A percentile compares a stretch with the other conserved stretches of the same genome.
Evolutionary conservation across 108 stramenopile species (phyloP).

Genomic region (Conticribra weissflogii): DNA sequence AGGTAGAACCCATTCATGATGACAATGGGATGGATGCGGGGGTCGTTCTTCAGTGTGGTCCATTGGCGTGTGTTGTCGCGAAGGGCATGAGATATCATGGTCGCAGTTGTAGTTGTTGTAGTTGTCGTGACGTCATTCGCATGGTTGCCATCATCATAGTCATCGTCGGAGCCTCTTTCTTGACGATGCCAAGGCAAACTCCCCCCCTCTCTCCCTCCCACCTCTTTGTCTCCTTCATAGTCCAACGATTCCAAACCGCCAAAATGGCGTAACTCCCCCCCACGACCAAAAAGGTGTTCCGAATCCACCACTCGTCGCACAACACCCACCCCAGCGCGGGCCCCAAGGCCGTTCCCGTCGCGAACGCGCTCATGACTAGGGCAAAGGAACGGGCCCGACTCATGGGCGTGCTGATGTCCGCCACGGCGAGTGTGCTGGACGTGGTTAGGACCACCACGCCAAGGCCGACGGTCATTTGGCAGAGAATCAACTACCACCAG

Average conservation of each 20-base stretch:
- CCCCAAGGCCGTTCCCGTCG: constrained; percentile 88
- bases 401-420: constrained; percentile 83
- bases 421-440: constrained; percentile 75
- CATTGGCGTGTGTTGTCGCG: constrained; percentile 73
- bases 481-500: constrained; percentile 70
- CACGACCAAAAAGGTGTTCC: constrained; percentile 74
- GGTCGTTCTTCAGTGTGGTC: constrained; percentile 58
- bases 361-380: constrained; percentile 83
- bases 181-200: constrained; percentile 61
- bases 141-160: too few species aligned
- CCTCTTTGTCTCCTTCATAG: constrained; percentile 68
- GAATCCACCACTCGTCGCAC: constrained; percentile 72
- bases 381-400: constrained; percentile 83
- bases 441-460: constrained; percentile 78
- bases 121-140: too few species aligned
- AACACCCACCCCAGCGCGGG: constrained; percentile 85
- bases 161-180: too few species aligned
- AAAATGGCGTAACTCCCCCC: constrained; percentile 67
- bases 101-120: too few species aligned
- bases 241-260: constrained; percentile 57
- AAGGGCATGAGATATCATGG: constrained; percentile 54
- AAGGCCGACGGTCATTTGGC: constrained; percentile 79
- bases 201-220: constrained; percentile 10
- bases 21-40: constrained; percentile 64
- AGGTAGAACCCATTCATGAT: constrained; percentile 90